Conservation (phyloP, 257 asterid genomes). For the Solanum virginianum region DNA sequence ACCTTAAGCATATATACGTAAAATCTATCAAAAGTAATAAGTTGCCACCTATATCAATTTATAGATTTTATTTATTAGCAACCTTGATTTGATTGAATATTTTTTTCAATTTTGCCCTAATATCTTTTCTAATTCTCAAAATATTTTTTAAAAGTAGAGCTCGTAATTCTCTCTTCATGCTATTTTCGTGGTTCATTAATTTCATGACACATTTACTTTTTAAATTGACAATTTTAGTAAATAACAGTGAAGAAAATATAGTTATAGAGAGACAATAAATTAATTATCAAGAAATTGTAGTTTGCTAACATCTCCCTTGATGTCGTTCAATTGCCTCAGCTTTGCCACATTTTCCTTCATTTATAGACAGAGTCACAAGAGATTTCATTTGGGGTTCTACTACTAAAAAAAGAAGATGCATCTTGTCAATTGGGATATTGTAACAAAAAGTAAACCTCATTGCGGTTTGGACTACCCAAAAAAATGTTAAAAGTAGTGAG, state of each 20-base stretch:
- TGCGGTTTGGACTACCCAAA: neutral
- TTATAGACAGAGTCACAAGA: neutral
- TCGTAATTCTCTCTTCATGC: neutral
- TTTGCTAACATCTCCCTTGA: conserved; percentile 30
- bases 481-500: neutral
- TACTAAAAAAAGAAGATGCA: too few species aligned
- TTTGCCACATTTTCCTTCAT: conserved; percentile 40
- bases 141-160: neutral
- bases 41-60: too few species aligned
- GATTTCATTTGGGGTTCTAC: too few species aligned
- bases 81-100: neutral
- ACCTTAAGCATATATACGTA: neutral
- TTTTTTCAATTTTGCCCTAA: neutral
- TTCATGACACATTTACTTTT: neutral
- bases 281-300: conserved; percentile 24
- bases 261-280: neutral
- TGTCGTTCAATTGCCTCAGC: conserved; percentile 22
- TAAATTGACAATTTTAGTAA: neutral
- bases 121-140: neutral
- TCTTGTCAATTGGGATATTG: too few species aligned
- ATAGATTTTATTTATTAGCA: neutral
- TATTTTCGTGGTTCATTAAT: neutral
- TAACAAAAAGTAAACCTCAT: too few species aligned
- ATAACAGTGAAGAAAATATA: neutral
- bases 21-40: neutral